Conservation (phyloP, 352 stramenopile species). For the Blastocystis sp. region DNA sequence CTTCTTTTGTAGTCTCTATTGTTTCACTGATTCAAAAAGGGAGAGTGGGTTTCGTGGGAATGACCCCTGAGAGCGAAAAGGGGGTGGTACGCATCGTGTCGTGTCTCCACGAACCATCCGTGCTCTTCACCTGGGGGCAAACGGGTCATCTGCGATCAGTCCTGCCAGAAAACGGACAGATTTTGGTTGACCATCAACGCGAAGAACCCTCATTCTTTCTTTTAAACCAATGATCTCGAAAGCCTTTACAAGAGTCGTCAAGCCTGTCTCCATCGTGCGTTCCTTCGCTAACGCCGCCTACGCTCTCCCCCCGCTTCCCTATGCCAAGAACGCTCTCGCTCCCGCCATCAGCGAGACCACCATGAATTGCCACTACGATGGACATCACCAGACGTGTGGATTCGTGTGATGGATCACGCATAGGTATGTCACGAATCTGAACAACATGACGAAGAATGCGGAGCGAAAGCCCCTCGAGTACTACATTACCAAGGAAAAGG, state of each 20-base stretch:
- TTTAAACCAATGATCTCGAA: conserved; percentile 15
- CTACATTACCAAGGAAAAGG: conserved; percentile 74
- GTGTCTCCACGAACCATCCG: not conserved
- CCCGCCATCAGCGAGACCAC: conserved; percentile 86
- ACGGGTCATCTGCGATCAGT: not conserved
- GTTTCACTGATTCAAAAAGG: too few species aligned
- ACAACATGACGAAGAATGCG: conserved; percentile 77
- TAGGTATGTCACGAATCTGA: conserved; percentile 80
- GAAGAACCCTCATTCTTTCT: not conserved
- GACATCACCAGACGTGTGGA: conserved; percentile 84
- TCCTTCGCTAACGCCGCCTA: conserved; percentile 53
- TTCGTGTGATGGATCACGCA: conserved; percentile 78
- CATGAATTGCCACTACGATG: conserved; percentile 89
- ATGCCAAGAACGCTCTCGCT: conserved; percentile 86
- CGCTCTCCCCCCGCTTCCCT: conserved; percentile 80
- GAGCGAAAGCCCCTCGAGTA: conserved; percentile 75
- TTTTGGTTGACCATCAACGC: not conserved
- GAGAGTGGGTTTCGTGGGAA: too few species aligned
- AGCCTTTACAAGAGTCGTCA: not conserved
- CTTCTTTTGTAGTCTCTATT: too few species aligned
- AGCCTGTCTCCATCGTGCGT: not conserved
- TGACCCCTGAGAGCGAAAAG: too few species aligned
- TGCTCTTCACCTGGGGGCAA: not conserved
- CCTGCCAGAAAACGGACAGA: not conserved
- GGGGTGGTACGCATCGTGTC: too few species aligned